These are phyloP conservation scores for Globisporangium ultimum DNA, from an alignment of 352 stramenopile species.

Conservation along the genomic window DNA sequence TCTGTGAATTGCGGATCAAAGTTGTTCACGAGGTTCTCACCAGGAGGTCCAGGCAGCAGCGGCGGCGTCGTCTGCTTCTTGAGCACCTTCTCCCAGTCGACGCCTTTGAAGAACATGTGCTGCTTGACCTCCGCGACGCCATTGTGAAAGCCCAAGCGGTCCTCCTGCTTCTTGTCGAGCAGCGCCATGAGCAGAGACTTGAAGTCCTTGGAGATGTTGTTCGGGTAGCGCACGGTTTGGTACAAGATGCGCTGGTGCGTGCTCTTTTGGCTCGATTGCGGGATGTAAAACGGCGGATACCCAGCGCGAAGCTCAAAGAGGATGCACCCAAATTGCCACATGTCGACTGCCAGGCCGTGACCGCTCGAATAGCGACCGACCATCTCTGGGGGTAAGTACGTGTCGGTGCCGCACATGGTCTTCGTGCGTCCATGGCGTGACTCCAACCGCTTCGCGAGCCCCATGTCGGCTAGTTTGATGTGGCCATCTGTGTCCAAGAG, in stretches of 20 bases:
- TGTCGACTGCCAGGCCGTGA: conserved; percentile 89
- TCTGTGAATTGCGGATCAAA: conserved; percentile 87
- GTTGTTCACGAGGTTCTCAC: conserved; percentile 76
- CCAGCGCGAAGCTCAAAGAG: conserved; percentile 92
- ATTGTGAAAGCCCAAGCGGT: conserved; percentile 59
- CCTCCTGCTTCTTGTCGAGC: conserved; percentile 81
- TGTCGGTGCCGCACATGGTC: conserved; percentile 89
- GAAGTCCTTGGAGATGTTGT: conserved; percentile 75
- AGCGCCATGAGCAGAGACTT: conserved; percentile 65
- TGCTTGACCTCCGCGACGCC: conserved; percentile 64
- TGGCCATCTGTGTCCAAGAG: conserved; percentile 85
- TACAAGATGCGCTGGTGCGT: conserved; percentile 91
- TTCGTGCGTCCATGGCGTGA: conserved; percentile 69
- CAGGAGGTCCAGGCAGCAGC: conserved; percentile 55
- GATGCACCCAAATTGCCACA: conserved; percentile 93
- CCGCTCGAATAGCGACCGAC: conserved; percentile 64
- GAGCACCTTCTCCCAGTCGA: conserved; percentile 77
- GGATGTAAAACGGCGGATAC: conserved; percentile 91
- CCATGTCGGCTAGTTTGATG: conserved; percentile 91
- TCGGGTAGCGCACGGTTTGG: conserved; percentile 81
- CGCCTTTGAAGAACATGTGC: conserved; percentile 72
- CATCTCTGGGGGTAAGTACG: conserved; percentile 90
- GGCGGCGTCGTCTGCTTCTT: conserved; percentile 59
- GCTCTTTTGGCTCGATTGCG: conserved; percentile 84
- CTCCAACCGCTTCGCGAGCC: conserved; percentile 86